A percentile compares a stretch with the other conserved stretches of the same genome.
phyloP scores from a whole-genome alignment of 208 protist species.

The Leishmania amazonensis region DNA sequence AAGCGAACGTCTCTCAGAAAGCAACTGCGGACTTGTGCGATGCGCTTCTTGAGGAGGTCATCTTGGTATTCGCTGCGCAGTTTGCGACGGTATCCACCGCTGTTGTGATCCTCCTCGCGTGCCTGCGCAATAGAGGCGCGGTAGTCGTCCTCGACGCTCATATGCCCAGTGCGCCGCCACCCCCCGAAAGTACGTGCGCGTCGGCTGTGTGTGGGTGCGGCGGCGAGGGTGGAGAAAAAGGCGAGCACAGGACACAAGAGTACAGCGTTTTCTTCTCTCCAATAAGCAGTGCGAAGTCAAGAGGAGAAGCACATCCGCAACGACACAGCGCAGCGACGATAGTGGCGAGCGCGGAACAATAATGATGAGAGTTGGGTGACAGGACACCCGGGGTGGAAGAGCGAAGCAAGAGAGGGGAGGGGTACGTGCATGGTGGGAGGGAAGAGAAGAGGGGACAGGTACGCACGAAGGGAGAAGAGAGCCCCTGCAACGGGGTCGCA shows the following conservation, averaged over 20 bases:
- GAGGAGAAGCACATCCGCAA: background rate
- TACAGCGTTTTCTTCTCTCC: background rate
- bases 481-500: background rate
- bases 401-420: background rate
- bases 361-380: background rate
- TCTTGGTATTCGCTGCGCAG: constrained; percentile 63
- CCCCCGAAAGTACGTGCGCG: background rate
- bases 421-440: background rate
- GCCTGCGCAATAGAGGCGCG: constrained; percentile 31
- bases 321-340: background rate
- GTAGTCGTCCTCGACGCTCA: constrained; percentile 43
- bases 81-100: constrained; percentile 32
- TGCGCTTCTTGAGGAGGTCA: constrained; percentile 14
- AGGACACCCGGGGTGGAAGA: background rate
- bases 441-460: no score
- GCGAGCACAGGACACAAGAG: background rate
- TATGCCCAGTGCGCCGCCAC: background rate
- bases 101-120: constrained; percentile 40
- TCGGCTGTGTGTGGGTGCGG: background rate
- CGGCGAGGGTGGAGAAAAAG: background rate
- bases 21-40: constrained; percentile 14
- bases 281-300: background rate
- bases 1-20: constrained; percentile 34
- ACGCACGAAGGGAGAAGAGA: background rate
- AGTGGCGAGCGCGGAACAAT: background rate